Evolutionary conservation across 768 basidiomycete species (phyloP).

Genomic region (Lentinula raphanica): DNA sequence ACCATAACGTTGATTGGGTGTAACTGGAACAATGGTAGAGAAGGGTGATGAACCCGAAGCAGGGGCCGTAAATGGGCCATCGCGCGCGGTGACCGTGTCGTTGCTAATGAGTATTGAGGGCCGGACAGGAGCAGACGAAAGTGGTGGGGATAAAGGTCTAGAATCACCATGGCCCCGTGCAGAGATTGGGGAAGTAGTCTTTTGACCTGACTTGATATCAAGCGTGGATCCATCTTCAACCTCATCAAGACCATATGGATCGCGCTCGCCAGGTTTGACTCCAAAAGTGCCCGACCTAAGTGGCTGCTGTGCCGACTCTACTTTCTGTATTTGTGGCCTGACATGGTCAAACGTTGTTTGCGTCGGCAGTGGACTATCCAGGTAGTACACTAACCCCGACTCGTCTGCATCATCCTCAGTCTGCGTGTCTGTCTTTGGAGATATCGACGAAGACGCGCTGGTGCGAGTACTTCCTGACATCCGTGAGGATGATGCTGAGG

Average conservation of each 20-base stretch:
- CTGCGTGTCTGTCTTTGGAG: slow-evolving; percentile 27
- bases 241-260: background rate
- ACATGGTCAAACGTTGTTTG: slow-evolving; percentile 1
- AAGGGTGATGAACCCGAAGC: background rate
- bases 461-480: slow-evolving; percentile 4
- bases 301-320: background rate
- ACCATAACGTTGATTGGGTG: slow-evolving; percentile 43
- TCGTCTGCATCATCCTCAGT: slow-evolving; percentile 1
- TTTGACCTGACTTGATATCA: background rate
- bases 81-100: slow-evolving; percentile 3
- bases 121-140: background rate
- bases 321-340: background rate
- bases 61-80: slow-evolving; percentile 18
- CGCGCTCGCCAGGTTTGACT: slow-evolving; percentile 12
- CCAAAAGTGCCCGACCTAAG: slow-evolving; percentile 35
- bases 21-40: slow-evolving; percentile 13
- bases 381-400: slow-evolving; percentile 28
- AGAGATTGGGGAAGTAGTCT: background rate
- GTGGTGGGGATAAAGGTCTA: background rate
- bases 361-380: slow-evolving; percentile 19
- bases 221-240: slow-evolving; percentile 9
- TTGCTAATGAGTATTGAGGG: slow-evolving; percentile 32
- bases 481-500: slow-evolving; percentile 29
- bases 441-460: background rate
- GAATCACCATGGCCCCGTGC: background rate